Conservation (phyloP, 257 asterid species). For the Petrea volubilis region DNA sequence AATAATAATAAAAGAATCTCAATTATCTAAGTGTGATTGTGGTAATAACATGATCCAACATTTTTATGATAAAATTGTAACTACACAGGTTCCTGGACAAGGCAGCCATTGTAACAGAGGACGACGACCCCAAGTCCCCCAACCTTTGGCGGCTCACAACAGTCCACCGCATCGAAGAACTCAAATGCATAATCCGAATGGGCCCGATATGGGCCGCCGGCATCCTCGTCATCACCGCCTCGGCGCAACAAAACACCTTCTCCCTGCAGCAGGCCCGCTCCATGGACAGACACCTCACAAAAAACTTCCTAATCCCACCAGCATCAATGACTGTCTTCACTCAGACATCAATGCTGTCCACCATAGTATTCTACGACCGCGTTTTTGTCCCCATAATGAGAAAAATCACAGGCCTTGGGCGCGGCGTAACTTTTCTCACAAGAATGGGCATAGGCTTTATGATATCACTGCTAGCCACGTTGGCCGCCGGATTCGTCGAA, state of each 20-base stretch:
- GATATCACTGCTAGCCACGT: constrained; percentile 59
- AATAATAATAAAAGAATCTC: too few relatives aligned
- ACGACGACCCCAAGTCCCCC: constrained; percentile 60
- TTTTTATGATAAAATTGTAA: not conserved
- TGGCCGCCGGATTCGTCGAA: constrained; percentile 71
- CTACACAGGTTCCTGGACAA: constrained; percentile 67
- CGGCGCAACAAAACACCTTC: constrained; percentile 82
- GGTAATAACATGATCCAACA: not conserved
- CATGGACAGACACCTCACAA: constrained; percentile 70
- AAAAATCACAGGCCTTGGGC: constrained; percentile 60
- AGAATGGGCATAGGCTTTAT: constrained; percentile 73
- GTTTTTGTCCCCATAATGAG: constrained; percentile 64
- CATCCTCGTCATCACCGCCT: constrained; percentile 71
- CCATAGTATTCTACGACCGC: constrained; percentile 69
- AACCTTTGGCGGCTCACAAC: constrained; percentile 74
- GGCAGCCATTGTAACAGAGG: constrained; percentile 66
- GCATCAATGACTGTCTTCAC: constrained; percentile 85
- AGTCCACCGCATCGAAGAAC: constrained; percentile 87
- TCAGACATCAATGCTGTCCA: constrained; percentile 54
- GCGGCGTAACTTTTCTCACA: constrained; percentile 69
- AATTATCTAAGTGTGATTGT: not conserved
- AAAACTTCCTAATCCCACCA: constrained; percentile 68
- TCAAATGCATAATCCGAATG: constrained; percentile 75
- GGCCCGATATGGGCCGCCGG: constrained; percentile 98
- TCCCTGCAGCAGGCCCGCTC: constrained; percentile 78